phyloP scores from a whole-genome alignment of 192 early-diverging fungal genomes.

The Nowakowskiella sp. region DNA sequence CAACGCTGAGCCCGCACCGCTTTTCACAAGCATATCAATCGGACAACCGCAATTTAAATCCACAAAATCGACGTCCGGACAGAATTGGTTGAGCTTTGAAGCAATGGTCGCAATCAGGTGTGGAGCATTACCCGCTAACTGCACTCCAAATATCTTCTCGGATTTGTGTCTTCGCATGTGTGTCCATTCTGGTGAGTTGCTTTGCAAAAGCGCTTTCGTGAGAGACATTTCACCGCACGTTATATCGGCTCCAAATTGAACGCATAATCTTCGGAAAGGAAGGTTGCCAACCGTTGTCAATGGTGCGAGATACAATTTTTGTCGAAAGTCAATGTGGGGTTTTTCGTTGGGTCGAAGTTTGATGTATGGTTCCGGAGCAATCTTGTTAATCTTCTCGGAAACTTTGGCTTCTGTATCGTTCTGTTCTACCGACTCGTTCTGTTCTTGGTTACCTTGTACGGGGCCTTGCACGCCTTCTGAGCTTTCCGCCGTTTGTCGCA shows the following conservation, averaged over 20 bases:
- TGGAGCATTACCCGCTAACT: conserved; percentile 63
- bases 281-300: conserved; percentile 96
- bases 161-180: conserved; percentile 71
- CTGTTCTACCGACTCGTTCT: conserved; percentile 23
- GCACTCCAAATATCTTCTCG: conserved; percentile 91
- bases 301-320: conserved; percentile 89
- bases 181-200: conserved; percentile 62
- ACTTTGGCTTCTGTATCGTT: conserved; percentile 9
- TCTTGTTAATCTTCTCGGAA: conserved; percentile 26
- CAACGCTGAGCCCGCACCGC: conserved; percentile 77
- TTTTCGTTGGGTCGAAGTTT: conserved; percentile 46
- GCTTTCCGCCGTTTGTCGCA: too few relatives aligned
- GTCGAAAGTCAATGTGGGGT: conserved; percentile 65
- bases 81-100: conserved; percentile 15
- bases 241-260: conserved; percentile 88
- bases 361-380: conserved; percentile 22
- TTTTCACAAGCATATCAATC: conserved; percentile 74
- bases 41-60: conserved; percentile 97
- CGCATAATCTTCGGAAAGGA: conserved; percentile 92
- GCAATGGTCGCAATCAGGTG: conserved; percentile 52
- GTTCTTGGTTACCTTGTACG: conserved; percentile 11
- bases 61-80: conserved; percentile 79
- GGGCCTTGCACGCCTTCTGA: conserved; percentile 4
- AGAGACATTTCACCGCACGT: conserved; percentile 95
- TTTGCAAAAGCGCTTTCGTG: conserved; percentile 23